Evolutionary conservation across 345 rosid species (phyloP).

Genomic region (Firmiana major): DNA sequence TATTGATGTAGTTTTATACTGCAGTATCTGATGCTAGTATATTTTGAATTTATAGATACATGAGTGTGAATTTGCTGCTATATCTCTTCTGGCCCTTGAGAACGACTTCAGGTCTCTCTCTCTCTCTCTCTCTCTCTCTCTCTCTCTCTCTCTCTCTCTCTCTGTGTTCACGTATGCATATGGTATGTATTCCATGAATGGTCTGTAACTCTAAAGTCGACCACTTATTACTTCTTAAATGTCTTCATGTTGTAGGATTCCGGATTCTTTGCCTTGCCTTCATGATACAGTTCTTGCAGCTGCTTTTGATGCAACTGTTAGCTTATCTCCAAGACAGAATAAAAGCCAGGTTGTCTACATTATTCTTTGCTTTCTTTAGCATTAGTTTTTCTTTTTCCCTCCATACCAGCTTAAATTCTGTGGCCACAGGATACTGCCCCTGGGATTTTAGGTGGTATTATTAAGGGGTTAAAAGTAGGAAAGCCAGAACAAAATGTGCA

Average conservation of each 20-base stretch:
- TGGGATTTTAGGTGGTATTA: conserved; percentile 45
- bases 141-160: too few species aligned
- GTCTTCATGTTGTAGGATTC: conserved; percentile 50
- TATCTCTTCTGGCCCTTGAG: conserved; percentile 54
- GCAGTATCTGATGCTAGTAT: neutral
- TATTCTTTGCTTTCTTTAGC: conserved; percentile 2
- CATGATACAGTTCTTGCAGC: conserved; percentile 76
- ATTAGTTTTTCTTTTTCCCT: conserved; percentile 8
- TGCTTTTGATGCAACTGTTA: conserved; percentile 54
- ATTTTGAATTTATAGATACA: conserved; percentile 45
- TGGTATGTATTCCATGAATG: neutral
- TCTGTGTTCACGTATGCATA: neutral
- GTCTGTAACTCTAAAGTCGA: neutral
- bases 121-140: conserved; percentile 22
- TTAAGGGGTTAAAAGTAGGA: conserved; percentile 54
- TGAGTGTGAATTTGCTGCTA: conserved; percentile 69
- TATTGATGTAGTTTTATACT: neutral
- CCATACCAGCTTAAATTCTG: conserved; percentile 13
- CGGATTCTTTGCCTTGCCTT: conserved; percentile 69
- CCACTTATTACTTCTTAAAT: neutral
- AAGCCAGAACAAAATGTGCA: conserved; percentile 38
- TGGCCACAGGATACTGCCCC: conserved; percentile 47
- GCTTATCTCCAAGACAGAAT: conserved; percentile 43
- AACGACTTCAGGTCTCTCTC: conserved; percentile 57
- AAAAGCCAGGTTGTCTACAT: conserved; percentile 40